Evolutionary conservation across 108 stramenopile genomes (phyloP).

Genomic region (Nannochloropsis granulata): DNA sequence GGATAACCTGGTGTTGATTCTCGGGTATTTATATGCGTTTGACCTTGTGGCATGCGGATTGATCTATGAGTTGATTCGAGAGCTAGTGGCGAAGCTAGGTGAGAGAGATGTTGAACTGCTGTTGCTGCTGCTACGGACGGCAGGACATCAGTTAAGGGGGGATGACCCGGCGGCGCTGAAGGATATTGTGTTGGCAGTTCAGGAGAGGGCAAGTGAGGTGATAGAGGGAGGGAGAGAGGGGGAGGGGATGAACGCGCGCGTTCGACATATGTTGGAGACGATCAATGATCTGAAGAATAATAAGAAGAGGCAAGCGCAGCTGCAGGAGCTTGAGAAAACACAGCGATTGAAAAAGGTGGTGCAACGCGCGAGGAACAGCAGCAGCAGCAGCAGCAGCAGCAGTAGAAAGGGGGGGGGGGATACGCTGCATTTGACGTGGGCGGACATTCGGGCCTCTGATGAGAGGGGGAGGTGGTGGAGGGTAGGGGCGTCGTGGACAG

Average conservation of each 20-base stretch:
- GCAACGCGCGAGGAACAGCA: constrained; percentile 55
- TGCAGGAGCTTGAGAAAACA: constrained; percentile 46
- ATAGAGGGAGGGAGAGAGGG: not conserved
- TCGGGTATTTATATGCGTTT: constrained; percentile 84
- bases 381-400: constrained; percentile 22
- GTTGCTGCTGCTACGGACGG: constrained; percentile 61
- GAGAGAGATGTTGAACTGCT: constrained; percentile 73
- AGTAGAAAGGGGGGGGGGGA: constrained; percentile 42
- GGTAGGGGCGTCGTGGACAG: constrained; percentile 80
- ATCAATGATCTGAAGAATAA: constrained; percentile 84
- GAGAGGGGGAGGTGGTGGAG: constrained; percentile 83
- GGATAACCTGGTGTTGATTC: constrained; percentile 56
- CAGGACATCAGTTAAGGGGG: constrained; percentile 63
- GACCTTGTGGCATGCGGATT: constrained; percentile 65
- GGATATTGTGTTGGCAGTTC: constrained; percentile 73
- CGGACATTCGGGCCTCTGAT: constrained; percentile 60
- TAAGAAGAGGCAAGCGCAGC: constrained; percentile 59
- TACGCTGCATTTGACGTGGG: constrained; percentile 54
- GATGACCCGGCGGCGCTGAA: constrained; percentile 79
- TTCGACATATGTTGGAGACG: constrained; percentile 68
- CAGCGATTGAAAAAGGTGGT: constrained; percentile 54
- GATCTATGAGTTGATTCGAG: constrained; percentile 67
- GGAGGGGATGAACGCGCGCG: constrained; percentile 35
- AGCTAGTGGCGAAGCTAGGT: constrained; percentile 45
- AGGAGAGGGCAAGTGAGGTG: constrained; percentile 27